phyloP scores from a whole-genome alignment of 352 stramenopile genomes.

The Pythium biforme region DNA sequence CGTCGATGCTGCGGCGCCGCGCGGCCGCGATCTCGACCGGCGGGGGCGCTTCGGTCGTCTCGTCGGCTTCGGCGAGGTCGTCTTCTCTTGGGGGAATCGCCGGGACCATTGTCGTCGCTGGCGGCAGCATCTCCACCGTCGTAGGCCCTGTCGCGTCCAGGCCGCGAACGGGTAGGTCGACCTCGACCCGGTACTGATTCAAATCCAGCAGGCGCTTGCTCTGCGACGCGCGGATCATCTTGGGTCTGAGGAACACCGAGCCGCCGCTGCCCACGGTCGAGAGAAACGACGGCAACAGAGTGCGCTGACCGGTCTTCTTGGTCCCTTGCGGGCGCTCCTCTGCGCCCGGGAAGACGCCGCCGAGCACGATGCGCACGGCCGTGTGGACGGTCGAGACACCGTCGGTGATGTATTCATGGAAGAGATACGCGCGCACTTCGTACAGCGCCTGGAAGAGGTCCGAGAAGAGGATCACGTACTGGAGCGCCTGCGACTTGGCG shows the following conservation, averaged over 20 bases:
- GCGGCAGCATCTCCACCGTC: neutral
- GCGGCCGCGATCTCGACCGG: neutral
- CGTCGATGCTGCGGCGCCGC: neutral
- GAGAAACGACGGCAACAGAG: slow-evolving; percentile 2
- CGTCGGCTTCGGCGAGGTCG: neutral
- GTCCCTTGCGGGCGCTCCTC: neutral
- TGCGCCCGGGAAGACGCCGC: slow-evolving; percentile 2
- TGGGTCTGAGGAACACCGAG: slow-evolving; percentile 21
- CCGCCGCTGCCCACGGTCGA: neutral
- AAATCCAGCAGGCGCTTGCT: slow-evolving; percentile 15
- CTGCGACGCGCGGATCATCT: slow-evolving; percentile 6
- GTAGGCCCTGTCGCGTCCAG: neutral
- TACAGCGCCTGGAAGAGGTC: slow-evolving; percentile 28
- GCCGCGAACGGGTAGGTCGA: slow-evolving; percentile 1
- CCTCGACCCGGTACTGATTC: slow-evolving; percentile 16
- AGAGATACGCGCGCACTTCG: slow-evolving; percentile 25
- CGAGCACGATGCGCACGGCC: slow-evolving; percentile 18
- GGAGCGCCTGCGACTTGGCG: slow-evolving; percentile 9
- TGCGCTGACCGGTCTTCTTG: neutral
- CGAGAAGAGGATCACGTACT: slow-evolving; percentile 24
- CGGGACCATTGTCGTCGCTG: neutral
- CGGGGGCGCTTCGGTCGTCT: neutral
- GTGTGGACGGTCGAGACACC: slow-evolving; percentile 19
- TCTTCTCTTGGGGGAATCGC: neutral
- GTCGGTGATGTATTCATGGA: slow-evolving; percentile 23